phyloP scores from a whole-genome alignment of 192 early-diverging fungal genomes.

The Chytriomyces sp. region DNA sequence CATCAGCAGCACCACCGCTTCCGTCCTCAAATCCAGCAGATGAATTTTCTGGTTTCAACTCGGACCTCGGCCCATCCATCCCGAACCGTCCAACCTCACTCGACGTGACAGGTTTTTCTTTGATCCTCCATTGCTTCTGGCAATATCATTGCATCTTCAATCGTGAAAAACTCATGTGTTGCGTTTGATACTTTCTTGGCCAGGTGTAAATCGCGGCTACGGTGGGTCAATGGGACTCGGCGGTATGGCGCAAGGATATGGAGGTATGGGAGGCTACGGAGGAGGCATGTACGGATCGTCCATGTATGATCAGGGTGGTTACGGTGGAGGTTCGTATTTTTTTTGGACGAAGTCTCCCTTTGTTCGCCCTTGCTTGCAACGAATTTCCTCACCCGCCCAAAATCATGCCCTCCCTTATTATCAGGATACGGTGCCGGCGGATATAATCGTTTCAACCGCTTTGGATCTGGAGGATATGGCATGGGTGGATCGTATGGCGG shows the following conservation, averaged over 20 bases:
- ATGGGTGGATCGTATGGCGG: conserved; percentile 34
- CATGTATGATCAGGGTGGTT: conserved; percentile 22
- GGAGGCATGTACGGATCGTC: conserved; percentile 27
- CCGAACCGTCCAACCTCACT: conserved; percentile 25
- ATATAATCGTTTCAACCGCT: conserved; percentile 18
- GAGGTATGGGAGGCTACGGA: conserved; percentile 12
- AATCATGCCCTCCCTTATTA: background rate
- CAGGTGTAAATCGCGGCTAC: background rate
- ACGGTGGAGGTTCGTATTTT: background rate
- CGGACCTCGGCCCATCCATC: conserved; percentile 1
- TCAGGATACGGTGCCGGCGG: conserved; percentile 20
- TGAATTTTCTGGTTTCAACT: background rate
- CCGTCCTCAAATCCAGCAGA: background rate
- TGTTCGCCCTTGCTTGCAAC: background rate
- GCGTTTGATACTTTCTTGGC: background rate
- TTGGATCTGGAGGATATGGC: conserved; percentile 35
- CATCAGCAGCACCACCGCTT: conserved; percentile 8
- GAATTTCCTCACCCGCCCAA: background rate
- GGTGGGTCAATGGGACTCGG: background rate
- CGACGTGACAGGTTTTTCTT: background rate
- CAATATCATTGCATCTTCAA: background rate
- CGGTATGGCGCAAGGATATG: background rate
- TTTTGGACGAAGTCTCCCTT: background rate
- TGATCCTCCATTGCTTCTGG: background rate
- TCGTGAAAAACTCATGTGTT: background rate